These are phyloP conservation scores for Rubroboletus pulcherrimus DNA, from an alignment of 768 basidiomycete genomes.

Conservation along the genomic window DNA sequence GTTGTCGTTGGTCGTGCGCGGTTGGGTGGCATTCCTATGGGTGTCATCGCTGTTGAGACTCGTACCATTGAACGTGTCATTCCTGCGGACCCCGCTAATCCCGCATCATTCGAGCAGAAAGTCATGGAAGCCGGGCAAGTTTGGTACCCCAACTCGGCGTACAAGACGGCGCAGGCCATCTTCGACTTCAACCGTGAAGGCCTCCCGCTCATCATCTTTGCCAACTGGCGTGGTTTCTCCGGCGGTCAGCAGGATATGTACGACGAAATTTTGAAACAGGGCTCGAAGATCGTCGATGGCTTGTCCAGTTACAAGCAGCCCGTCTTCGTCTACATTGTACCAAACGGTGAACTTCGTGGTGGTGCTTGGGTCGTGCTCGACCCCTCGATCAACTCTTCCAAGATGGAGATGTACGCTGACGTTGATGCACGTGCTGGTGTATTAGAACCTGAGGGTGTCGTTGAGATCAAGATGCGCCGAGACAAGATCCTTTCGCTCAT, in stretches of 20 bases:
- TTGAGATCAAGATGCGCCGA: conserved; percentile 97
- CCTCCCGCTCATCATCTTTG: conserved; percentile 95
- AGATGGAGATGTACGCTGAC: conserved; percentile 99
- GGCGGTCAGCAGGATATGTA: conserved; percentile 99
- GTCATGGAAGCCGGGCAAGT: conserved; percentile 99
- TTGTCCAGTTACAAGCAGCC: conserved; percentile 96
- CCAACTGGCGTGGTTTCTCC: conserved; percentile 99
- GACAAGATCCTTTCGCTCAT: conserved; percentile 88
- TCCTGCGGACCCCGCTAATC: conserved; percentile 97
- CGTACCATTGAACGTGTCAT: conserved; percentile 95
- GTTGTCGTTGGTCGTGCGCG: conserved; percentile 96
- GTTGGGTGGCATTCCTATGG: conserved; percentile 94
- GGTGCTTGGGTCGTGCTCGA: conserved; percentile 99
- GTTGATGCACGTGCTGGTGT: conserved; percentile 95
- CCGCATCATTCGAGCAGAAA: conserved; percentile 91
- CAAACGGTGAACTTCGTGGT: conserved; percentile 97
- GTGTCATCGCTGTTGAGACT: conserved; percentile 97
- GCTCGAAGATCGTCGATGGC: conserved; percentile 98
- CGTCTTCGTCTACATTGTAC: conserved; percentile 97
- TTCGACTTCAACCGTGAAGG: conserved; percentile 98
- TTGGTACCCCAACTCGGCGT: conserved; percentile 99
- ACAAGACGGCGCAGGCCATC: conserved; percentile 99
- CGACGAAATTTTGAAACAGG: conserved; percentile 95
- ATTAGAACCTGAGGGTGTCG: conserved; percentile 92
- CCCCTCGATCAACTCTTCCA: conserved; percentile 92